phyloP scores from a whole-genome alignment of 2,329 filamentous ascomycete genomes.

The Pyrenochaeta sp. region DNA sequence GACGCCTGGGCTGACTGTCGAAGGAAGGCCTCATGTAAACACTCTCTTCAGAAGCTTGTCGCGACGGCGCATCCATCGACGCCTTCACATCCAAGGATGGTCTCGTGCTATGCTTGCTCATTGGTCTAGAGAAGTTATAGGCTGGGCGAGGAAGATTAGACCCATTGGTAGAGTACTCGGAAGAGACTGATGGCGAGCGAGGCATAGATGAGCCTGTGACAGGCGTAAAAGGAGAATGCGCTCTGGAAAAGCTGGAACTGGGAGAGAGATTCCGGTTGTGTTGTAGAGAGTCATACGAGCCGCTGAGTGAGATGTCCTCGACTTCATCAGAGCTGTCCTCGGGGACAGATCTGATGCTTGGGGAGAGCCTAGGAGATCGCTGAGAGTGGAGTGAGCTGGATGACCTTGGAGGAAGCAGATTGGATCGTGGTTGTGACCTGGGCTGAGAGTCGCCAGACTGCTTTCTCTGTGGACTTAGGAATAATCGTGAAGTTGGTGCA shows the following conservation, averaged over 20 bases:
- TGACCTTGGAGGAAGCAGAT: conserved; percentile 53
- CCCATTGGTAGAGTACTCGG: conserved; percentile 75
- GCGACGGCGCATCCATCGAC: conserved; percentile 44
- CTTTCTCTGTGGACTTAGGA: conserved; percentile 49
- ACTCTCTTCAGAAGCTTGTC: conserved; percentile 49
- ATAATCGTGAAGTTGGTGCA: conserved; percentile 43
- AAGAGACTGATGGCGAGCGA: conserved; percentile 84
- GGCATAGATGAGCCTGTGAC: conserved; percentile 64
- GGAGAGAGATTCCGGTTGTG: conserved; percentile 77
- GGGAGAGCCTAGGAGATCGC: conserved; percentile 46
- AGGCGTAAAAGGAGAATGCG: conserved; percentile 71
- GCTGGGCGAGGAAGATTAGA: conserved; percentile 71
- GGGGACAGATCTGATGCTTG: conserved; percentile 58
- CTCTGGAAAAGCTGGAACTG: conserved; percentile 69
- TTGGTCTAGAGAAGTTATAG: conserved; percentile 92
- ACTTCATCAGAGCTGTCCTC: conserved; percentile 72
- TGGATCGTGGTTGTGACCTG: conserved; percentile 33
- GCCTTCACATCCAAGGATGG: conserved; percentile 54
- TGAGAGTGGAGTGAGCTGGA: conserved; percentile 43
- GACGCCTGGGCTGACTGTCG: conserved; percentile 48
- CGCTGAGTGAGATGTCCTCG: conserved; percentile 68
- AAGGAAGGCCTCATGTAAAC: conserved; percentile 49
- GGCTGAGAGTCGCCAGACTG: conserved; percentile 49
- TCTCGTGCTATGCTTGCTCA: conserved; percentile 74
- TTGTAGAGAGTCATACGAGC: conserved; percentile 69